These are phyloP conservation scores for Fusarium lyarnte DNA, from an alignment of 2,329 filamentous ascomycete species.

Conservation along the genomic window DNA sequence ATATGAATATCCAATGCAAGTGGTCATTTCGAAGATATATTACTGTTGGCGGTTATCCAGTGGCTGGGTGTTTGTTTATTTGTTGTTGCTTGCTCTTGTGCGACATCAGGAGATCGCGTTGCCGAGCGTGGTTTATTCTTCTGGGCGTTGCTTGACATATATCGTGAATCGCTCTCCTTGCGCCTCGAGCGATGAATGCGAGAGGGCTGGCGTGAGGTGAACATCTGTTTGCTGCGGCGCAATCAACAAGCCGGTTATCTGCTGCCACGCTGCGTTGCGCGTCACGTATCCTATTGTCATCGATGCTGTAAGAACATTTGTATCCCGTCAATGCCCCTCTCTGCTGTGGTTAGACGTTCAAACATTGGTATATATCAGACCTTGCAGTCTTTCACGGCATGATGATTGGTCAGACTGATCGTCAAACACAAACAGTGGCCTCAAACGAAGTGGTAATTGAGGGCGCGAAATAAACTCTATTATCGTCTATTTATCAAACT, in stretches of 20 bases:
- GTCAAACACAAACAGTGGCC: rapidly evolving
- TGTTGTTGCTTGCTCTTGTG: too few relatives aligned
- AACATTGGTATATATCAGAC: background rate
- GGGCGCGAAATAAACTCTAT: background rate
- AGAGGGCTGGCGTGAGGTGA: background rate
- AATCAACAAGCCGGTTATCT: too few relatives aligned
- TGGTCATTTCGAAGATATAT: too few relatives aligned
- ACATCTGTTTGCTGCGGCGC: too few relatives aligned
- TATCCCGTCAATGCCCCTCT: background rate
- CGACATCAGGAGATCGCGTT: too few relatives aligned
- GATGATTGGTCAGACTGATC: too few relatives aligned
- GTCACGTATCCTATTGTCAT: background rate
- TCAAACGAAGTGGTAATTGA: background rate
- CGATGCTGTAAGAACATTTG: background rate
- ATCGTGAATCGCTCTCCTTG: background rate
- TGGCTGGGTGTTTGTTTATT: too few relatives aligned
- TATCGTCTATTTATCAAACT: background rate
- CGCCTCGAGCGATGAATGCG: background rate
- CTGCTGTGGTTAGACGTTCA: background rate
- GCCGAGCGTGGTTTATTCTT: background rate
- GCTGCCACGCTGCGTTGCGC: too few relatives aligned
- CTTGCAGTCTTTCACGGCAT: background rate
- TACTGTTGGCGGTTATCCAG: too few relatives aligned
- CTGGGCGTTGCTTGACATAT: rapidly evolving
- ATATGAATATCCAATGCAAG: background rate